phyloP scores from a whole-genome alignment of 495 filamentous ascomycete genomes.

The Penicillium lagena region DNA sequence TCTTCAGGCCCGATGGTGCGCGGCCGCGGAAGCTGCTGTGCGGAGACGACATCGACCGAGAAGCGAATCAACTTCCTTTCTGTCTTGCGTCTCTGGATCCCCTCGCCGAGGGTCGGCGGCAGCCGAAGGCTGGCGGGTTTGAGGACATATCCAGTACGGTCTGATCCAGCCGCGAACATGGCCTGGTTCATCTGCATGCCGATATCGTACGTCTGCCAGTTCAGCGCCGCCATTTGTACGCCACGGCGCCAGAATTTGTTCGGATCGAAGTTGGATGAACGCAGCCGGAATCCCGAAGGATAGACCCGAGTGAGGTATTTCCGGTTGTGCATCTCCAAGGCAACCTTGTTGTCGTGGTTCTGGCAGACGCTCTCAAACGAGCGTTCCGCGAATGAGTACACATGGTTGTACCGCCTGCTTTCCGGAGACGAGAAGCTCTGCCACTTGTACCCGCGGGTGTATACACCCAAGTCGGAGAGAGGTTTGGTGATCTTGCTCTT shows the following conservation, averaged over 20 bases:
- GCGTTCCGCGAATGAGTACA: constrained; percentile 86
- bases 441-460: constrained; percentile 83
- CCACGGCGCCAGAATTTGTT: constrained; percentile 88
- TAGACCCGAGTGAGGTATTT: constrained; percentile 91
- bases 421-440: constrained; percentile 65
- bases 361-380: constrained; percentile 74
- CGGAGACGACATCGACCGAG: constrained; percentile 82
- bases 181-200: constrained; percentile 94
- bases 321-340: constrained; percentile 84
- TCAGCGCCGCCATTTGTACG: constrained; percentile 93
- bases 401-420: constrained; percentile 80
- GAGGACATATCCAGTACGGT: constrained; percentile 84
- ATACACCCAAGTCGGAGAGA: constrained; percentile 82
- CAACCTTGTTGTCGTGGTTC: constrained; percentile 59
- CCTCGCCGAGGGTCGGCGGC: constrained; percentile 41
- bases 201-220: constrained; percentile 97
- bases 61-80: constrained; percentile 76
- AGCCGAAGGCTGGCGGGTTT: constrained; percentile 79
- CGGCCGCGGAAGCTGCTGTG: constrained; percentile 86
- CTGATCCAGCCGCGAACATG: constrained; percentile 92
- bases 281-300: constrained; percentile 69
- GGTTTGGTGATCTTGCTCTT: constrained; percentile 81
- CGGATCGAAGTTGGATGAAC: constrained; percentile 89
- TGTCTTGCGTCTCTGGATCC: constrained; percentile 23
- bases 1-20: constrained; percentile 60